Base-by-base conservation (phyloP, 139 green algal genomes). In the Haematococcus lacustris region DNA sequence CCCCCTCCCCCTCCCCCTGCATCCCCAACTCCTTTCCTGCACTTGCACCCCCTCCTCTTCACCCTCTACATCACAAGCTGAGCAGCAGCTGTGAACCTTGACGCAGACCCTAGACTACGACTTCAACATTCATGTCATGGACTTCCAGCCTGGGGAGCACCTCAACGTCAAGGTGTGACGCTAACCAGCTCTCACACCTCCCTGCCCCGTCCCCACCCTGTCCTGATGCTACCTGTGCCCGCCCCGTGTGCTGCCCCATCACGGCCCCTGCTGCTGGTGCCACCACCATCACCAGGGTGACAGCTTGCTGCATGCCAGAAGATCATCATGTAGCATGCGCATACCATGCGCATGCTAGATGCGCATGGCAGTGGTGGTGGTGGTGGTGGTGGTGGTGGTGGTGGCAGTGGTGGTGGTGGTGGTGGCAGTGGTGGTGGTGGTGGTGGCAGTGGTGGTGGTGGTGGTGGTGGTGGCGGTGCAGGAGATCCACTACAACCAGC, bases 401-500 rank as follows among this genome's bases (percentile, higher is more conserved):
- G n/a, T n/a, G n/a, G n/a, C n/a, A n/a, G n/a, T n/a, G n/a, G n/a
- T n/a, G n/a, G n/a, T n/a, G n/a, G n/a, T n/a, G n/a, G n/a, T n/a
- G n/a, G n/a, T n/a, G n/a, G n/a, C n/a, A n/a, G n/a, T n/a, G n/a
- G n/a, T n/a, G n/a, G n/a, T n/a, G n/a, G n/a, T n/a, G n/a, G n/a
- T n/a, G n/a, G n/a, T n/a, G n/a, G n/a, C n/a, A n/a, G n/a, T n/a
- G n/a, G n/a, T n/a, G 9, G 43, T 53, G 43, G 9, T 53, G 43
- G 43, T 28, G 3, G n/a, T n/a, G n/a, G n/a, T n/a, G n/a, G n/a
- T n/a, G n/a, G n/a, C n/a, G n/a, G n/a, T 53, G 33, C 71, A 74
- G 85, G 93, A 98, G 78, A 80, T 97, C 30, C 93, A 98, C 83
- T 96, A 98, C 87, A 98, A 98, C 82, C 93, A 98, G 86, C 94